Evolutionary conservation across 2,329 filamentous ascomycete species (phyloP), one percentile per base, ranked within the genome.

Genomic region (Penicillium hordei): DNA sequence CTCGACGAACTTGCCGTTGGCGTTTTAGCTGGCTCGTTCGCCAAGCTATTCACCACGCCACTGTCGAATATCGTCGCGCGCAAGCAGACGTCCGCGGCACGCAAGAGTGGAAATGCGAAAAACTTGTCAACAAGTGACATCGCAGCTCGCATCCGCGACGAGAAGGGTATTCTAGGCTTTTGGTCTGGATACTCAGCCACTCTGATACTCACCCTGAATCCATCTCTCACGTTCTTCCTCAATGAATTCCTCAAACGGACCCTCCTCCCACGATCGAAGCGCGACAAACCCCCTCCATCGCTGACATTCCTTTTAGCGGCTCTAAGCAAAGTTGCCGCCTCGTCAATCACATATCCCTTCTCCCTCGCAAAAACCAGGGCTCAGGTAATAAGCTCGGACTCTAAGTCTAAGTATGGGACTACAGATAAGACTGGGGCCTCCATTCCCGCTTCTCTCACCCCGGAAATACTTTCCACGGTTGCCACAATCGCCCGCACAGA

Each of bases 141-240:
- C 31, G 81, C 87, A 19, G 73, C 78, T 1, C 80, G 84, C 42
- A 93, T 95, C 59, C 76, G 79, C 40, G 68, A 78, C 1, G 88
- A 93, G 70, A 89, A 88, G 65, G 91, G 92, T 0, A 59, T 92
- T 10, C 70, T 79, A 44, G 91, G 91, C 2, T 88, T 96, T 67
- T 96, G 92, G 93, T 88, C 91, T 0, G 92, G 92, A 0, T 96
- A 96, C 72, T 90, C 89, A 21, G 91, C 91, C 2, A 88, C 84
- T 23, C 74, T 96, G 57, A 81, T 96, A 39, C 77, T 96, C 50
- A 93, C 92, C 0, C 79, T 96, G 29, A 96, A 96, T 68, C 92
- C 93, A 1, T 88, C 89, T 63, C 83, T 96, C 62, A 96, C 93
- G 0, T 93, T 96, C 71, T 87, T 93, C 65, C 78, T 96, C 31